Percentiles rank a stretch among this genome's conserved stretches.
Conservation (phyloP, 1,284 basidiomycete genomes). For the Sporisorium iseilematis-ciliati region DNA sequence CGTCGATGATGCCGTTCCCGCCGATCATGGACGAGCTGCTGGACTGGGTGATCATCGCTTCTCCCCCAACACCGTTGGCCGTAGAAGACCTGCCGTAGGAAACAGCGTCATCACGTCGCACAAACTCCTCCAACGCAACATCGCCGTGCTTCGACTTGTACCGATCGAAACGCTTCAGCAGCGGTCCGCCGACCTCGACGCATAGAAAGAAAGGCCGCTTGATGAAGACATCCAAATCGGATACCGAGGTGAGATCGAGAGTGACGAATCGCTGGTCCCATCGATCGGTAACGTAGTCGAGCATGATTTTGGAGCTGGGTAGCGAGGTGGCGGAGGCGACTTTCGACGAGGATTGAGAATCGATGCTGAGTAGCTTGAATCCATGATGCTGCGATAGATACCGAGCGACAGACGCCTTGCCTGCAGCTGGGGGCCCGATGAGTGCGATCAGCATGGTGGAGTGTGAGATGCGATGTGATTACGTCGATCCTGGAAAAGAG, state of each 20-base stretch:
- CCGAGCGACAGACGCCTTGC: slow-evolving; percentile 81
- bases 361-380: slow-evolving; percentile 65
- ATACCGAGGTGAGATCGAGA: slow-evolving; percentile 76
- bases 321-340: slow-evolving; percentile 12
- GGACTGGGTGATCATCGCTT: slow-evolving; percentile 22
- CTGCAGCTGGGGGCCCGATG: slow-evolving; percentile 83
- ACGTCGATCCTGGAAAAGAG: neutral
- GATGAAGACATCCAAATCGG: slow-evolving; percentile 78
- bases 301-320: slow-evolving; percentile 73
- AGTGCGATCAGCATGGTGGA: slow-evolving; percentile 83
- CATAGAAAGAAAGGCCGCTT: slow-evolving; percentile 93
- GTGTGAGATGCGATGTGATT: neutral
- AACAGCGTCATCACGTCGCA: slow-evolving; percentile 55
- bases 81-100: slow-evolving; percentile 2
- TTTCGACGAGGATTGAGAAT: neutral
- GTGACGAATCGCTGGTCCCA: slow-evolving; percentile 89
- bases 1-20: slow-evolving; percentile 27
- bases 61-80: neutral
- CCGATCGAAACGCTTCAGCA: slow-evolving; percentile 72
- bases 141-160: slow-evolving; percentile 15
- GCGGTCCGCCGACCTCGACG: slow-evolving; percentile 85
- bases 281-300: slow-evolving; percentile 83
- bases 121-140: slow-evolving; percentile 60
- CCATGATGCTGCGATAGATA: slow-evolving; percentile 76
- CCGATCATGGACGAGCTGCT: slow-evolving; percentile 21